Percentiles rank a stretch among this genome's conserved stretches.
phyloP scores from a whole-genome alignment of 2,329 filamentous ascomycete genomes.

The Eutypa lata region DNA sequence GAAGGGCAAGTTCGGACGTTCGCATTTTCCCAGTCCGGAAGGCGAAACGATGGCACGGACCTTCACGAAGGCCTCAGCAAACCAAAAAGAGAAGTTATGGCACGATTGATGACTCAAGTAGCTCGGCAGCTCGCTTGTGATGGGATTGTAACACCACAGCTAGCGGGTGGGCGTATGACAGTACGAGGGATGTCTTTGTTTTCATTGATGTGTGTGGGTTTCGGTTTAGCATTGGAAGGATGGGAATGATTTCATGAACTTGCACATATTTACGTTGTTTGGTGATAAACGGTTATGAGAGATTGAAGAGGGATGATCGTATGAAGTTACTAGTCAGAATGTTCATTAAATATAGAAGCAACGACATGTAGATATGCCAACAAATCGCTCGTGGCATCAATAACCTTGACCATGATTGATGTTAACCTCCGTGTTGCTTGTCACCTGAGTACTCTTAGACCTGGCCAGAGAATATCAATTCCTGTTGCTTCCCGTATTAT shows the following conservation, averaged over 20 bases:
- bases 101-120: constrained; percentile 8
- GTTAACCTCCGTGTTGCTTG: no score
- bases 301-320: not conserved
- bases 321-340: not conserved
- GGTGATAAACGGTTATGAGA: not conserved
- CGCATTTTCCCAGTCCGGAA: constrained; percentile 15
- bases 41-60: constrained; percentile 17
- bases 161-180: not conserved
- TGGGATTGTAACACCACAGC: not conserved
- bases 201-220: not conserved
- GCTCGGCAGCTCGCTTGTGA: not conserved
- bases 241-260: not conserved
- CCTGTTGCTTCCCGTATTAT: no score
- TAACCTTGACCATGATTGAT: no score
- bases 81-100: constrained; percentile 13
- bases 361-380: not conserved
- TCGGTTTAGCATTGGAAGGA: not conserved
- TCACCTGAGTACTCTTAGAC: no score
- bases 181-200: not conserved
- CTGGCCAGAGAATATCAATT: no score
- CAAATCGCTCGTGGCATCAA: not conserved
- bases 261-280: not conserved
- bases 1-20: constrained; percentile 10
- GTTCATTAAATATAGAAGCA: not conserved
- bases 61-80: constrained; percentile 14